These are phyloP conservation scores for Marchantia polymorpha DNA, from an alignment of 225 moss, liverwort and hornwort species.

Conservation along the genomic window DNA sequence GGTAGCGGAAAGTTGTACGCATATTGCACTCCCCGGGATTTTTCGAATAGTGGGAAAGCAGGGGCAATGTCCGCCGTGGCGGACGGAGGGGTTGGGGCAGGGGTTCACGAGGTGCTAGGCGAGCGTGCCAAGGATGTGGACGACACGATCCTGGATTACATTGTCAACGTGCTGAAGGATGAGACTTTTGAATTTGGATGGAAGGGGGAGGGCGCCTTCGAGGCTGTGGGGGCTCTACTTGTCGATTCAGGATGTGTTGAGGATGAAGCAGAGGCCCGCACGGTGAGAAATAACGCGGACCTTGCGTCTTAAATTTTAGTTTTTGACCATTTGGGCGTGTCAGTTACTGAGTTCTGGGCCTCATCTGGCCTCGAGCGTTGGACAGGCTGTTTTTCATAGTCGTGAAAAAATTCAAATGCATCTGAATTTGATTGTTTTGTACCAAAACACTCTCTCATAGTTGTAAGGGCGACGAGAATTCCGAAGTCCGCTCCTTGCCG, in stretches of 20 bases:
- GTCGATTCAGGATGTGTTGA: constrained; percentile 78
- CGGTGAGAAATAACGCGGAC: constrained; percentile 39
- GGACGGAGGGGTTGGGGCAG: constrained; percentile 75
- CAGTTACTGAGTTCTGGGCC: too few species aligned
- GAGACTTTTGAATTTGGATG: constrained; percentile 94
- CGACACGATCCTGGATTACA: constrained; percentile 73
- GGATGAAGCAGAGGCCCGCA: constrained; percentile 69
- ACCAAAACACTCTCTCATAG: too few species aligned
- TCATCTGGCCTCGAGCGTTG: too few species aligned
- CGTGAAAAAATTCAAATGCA: too few species aligned
- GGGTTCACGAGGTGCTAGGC: constrained; percentile 70
- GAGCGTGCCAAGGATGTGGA: constrained; percentile 77
- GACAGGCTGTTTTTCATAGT: too few species aligned
- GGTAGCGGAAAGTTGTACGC: neutral
- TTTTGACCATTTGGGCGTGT: too few species aligned
- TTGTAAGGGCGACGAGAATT: neutral
- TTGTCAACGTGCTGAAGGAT: constrained; percentile 92
- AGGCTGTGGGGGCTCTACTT: constrained; percentile 78
- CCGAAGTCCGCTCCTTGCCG: neutral
- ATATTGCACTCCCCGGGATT: too few species aligned
- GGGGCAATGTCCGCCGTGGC: constrained; percentile 67
- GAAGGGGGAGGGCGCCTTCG: constrained; percentile 87
- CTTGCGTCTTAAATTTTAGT: neutral
- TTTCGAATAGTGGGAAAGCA: constrained; percentile 23
- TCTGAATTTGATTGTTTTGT: too few species aligned